Conservation (phyloP, 2,329 filamentous ascomycete genomes). For the Nakataea oryzae region DNA sequence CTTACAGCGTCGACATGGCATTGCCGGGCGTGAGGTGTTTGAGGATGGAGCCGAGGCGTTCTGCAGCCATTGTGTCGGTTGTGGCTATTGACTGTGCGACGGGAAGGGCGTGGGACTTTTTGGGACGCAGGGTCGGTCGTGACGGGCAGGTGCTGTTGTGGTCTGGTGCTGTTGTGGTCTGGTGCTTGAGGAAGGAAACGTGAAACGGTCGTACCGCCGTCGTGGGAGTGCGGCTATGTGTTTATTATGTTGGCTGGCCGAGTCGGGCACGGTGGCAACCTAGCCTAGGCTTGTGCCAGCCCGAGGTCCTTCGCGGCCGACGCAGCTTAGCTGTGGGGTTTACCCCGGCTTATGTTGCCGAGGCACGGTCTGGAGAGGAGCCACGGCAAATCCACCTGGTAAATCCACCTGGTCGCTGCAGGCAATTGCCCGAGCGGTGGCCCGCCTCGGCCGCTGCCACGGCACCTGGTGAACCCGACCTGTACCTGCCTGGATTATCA, state of each 20-base stretch:
- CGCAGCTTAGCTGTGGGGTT: background rate
- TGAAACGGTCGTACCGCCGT: background rate
- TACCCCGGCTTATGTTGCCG: slow-evolving; percentile 1
- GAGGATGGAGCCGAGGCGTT: slow-evolving; percentile 79
- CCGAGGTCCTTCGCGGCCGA: background rate
- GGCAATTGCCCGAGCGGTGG: background rate
- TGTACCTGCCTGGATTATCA: too few relatives aligned
- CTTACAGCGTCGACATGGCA: slow-evolving; percentile 69
- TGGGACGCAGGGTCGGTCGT: background rate
- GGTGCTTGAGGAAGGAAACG: background rate
- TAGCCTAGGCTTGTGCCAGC: background rate
- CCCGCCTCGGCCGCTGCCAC: background rate
- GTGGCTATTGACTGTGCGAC: background rate
- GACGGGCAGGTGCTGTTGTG: too few relatives aligned
- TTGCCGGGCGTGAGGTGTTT: slow-evolving; percentile 72
- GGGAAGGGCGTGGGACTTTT: background rate
- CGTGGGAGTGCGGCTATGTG: background rate
- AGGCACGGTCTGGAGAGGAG: background rate
- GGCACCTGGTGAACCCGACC: too few relatives aligned
- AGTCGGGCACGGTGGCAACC: background rate
- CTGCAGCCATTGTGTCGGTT: slow-evolving; percentile 56
- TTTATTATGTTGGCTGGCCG: background rate
- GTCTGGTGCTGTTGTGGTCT: too few relatives aligned
- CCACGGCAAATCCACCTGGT: background rate
- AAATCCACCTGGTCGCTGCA: too few relatives aligned